Conservation (phyloP, 2,329 filamentous ascomycete genomes). For the Colletotrichum plurivorum region DNA sequence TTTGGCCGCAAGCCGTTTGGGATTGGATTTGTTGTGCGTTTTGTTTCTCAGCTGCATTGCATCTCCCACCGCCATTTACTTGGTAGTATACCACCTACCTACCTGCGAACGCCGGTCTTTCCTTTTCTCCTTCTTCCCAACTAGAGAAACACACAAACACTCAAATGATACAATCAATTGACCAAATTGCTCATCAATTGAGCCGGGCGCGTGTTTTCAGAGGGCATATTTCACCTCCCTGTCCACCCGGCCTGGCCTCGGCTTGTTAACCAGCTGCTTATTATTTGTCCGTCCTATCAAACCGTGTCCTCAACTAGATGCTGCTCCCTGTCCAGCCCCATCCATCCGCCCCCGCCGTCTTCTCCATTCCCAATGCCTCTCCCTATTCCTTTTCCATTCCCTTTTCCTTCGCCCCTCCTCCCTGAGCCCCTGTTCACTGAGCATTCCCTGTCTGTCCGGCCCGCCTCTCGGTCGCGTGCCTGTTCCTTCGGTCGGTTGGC, state of each 20-base stretch:
- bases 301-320: slow-evolving; percentile 21
- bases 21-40: slow-evolving; percentile 11
- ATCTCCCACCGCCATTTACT: slow-evolving; percentile 24
- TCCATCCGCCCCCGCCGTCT: background rate
- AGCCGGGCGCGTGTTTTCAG: too few species aligned
- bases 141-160: too few species aligned
- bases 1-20: slow-evolving; percentile 15
- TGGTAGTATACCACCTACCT: background rate
- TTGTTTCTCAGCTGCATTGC: slow-evolving; percentile 36
- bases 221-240: background rate
- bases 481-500: slow-evolving; percentile 15
- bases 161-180: too few species aligned
- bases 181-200: too few species aligned
- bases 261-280: slow-evolving; percentile 23
- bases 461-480: slow-evolving; percentile 24
- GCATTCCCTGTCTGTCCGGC: background rate
- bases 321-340: slow-evolving; percentile 25
- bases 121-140: background rate
- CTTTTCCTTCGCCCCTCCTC: slow-evolving; percentile 1
- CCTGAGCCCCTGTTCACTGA: background rate
- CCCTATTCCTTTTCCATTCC: slow-evolving; percentile 2
- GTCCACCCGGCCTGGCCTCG: slow-evolving; percentile 5
- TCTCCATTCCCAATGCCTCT: slow-evolving; percentile 10
- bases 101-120: background rate
- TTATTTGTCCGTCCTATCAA: slow-evolving; percentile 38